Evolutionary conservation across 768 basidiomycete genomes (phyloP).

Genomic region (Leccinum sublutescens): DNA sequence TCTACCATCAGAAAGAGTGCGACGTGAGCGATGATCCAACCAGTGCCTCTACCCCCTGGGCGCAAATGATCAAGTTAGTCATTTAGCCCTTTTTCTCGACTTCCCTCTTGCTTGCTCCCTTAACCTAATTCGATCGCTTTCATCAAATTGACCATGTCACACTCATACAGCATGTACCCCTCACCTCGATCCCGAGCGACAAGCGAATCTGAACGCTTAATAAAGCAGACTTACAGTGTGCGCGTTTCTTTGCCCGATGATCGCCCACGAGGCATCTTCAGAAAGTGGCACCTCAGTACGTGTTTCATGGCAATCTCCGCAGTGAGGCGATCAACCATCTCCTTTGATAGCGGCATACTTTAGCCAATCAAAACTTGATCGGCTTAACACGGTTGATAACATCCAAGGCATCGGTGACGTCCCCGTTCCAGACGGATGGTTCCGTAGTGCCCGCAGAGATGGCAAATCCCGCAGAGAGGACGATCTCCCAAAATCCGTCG

Average conservation of each 20-base stretch:
- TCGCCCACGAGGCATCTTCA: slow-evolving; percentile 39
- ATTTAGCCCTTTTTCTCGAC: slow-evolving; percentile 9
- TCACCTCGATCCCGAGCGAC: slow-evolving; percentile 40
- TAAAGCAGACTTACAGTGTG: slow-evolving; percentile 57
- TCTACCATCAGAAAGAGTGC: slow-evolving; percentile 50
- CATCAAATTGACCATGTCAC: slow-evolving; percentile 16
- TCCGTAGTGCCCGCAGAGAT: slow-evolving; percentile 71
- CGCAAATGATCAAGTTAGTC: slow-evolving; percentile 66
- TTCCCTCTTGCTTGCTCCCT: slow-evolving; percentile 20
- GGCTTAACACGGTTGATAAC: slow-evolving; percentile 67
- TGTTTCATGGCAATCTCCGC: slow-evolving; percentile 35
- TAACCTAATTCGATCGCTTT: slow-evolving; percentile 33
- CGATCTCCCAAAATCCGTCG: slow-evolving; percentile 49
- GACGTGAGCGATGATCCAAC: slow-evolving; percentile 40
- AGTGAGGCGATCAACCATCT: slow-evolving; percentile 11
- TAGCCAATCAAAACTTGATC: slow-evolving; percentile 71
- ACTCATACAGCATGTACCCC: slow-evolving; percentile 34
- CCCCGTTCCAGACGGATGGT: slow-evolving; percentile 72
- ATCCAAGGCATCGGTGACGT: slow-evolving; percentile 66
- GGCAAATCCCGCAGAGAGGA: slow-evolving; percentile 45
- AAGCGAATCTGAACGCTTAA: slow-evolving; percentile 43
- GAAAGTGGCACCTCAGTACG: slow-evolving; percentile 56
- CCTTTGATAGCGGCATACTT: slow-evolving; percentile 71
- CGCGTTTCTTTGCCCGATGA: slow-evolving; percentile 46
- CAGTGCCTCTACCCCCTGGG: slow-evolving; percentile 66